Evolutionary conservation across 2,329 filamentous ascomycete genomes (phyloP).

Genomic region (Trichoderma sp.): DNA sequence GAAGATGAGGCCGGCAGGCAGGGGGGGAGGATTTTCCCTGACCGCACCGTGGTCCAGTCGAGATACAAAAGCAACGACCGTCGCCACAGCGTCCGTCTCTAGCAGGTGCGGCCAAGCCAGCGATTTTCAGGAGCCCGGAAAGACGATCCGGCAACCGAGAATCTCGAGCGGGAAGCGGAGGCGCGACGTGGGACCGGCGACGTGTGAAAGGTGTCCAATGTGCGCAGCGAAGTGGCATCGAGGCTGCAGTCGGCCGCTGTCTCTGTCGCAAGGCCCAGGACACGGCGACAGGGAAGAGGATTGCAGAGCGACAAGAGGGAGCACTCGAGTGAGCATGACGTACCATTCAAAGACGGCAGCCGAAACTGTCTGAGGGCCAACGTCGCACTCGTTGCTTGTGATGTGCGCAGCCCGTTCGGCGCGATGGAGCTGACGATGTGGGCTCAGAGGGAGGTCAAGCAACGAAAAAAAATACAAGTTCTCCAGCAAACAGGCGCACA

Average conservation of each 20-base stretch:
- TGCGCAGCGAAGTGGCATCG: conserved; percentile 3
- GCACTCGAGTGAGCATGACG: neutral
- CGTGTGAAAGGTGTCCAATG: neutral
- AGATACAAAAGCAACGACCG: neutral
- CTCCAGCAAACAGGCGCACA: conserved; percentile 19
- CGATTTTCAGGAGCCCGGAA: conserved; percentile 10
- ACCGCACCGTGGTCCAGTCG: conserved; percentile 16
- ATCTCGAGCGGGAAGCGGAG: neutral
- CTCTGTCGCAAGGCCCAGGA: neutral
- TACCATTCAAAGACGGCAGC: conserved; percentile 20
- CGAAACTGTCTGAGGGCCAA: conserved; percentile 8
- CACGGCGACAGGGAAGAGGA: neutral
- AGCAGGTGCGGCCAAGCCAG: neutral
- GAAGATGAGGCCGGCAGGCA: neutral
- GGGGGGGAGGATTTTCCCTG: conserved; percentile 13
- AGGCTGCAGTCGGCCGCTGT: neutral
- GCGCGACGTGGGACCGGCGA: conserved; percentile 1
- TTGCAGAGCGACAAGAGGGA: neutral
- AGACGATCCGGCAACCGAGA: conserved; percentile 10
- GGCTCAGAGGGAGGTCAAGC: conserved; percentile 17
- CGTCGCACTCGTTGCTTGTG: conserved; percentile 15
- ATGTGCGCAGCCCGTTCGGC: conserved; percentile 18
- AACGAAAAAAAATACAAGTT: conserved; percentile 12
- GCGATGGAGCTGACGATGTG: conserved; percentile 21
- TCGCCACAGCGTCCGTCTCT: conserved; percentile 4